Evolutionary conservation across 495 filamentous ascomycete genomes (phyloP).

Genomic region (Talaromyces nanjingensis): DNA sequence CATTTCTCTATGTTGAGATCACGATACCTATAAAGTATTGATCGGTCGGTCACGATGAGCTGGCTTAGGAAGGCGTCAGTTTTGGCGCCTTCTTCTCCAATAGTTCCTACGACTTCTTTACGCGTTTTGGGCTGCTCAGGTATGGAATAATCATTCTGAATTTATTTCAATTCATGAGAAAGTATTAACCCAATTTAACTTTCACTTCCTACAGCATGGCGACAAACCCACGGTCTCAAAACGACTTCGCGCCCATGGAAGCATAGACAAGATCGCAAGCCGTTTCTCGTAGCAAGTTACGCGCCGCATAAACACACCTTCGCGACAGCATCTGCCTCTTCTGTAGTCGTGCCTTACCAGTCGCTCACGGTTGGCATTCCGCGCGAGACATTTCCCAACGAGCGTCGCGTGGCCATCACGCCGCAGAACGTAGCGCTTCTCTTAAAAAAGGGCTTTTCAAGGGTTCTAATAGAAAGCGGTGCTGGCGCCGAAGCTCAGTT

Average conservation of each 20-base stretch:
- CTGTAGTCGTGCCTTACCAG: slow-evolving; percentile 45
- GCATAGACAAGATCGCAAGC: background rate
- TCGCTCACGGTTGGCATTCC: slow-evolving; percentile 65
- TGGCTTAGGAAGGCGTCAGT: slow-evolving; percentile 8
- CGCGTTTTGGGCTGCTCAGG: slow-evolving; percentile 1
- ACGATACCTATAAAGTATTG: background rate
- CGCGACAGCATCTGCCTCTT: slow-evolving; percentile 3
- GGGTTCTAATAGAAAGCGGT: slow-evolving; percentile 65
- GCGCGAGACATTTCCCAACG: slow-evolving; percentile 60
- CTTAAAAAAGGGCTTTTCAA: slow-evolving; percentile 70
- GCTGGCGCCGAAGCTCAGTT: slow-evolving; percentile 70
- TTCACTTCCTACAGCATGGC: background rate
- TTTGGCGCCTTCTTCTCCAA: background rate
- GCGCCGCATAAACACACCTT: background rate
- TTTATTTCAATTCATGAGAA: background rate
- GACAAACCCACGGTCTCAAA: background rate
- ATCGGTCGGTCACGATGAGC: slow-evolving; percentile 4
- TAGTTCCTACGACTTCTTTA: background rate
- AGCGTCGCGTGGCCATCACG: slow-evolving; percentile 72
- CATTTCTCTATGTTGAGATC: background rate
- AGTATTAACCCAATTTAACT: background rate
- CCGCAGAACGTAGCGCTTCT: slow-evolving; percentile 71
- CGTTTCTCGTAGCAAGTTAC: background rate
- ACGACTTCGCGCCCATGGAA: background rate
- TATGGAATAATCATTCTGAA: background rate